Base-by-base conservation (phyloP, 352 stramenopile genomes). In the Salisapilia sapeloensis region DNA sequence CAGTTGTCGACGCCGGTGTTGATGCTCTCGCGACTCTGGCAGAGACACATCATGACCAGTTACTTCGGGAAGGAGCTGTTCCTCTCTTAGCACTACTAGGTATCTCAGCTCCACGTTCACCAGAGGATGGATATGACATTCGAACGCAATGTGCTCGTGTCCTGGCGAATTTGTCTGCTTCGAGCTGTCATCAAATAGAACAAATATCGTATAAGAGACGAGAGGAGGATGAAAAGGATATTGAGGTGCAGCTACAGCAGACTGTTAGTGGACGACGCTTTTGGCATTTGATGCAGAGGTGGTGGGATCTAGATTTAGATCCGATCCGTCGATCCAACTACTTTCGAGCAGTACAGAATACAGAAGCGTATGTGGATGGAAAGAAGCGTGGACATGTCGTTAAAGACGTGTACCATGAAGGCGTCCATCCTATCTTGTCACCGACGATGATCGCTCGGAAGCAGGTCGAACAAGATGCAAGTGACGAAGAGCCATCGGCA, bases 251-350 rank as follows among this genome's bases (percentile, higher is more conserved):
- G 35, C 40, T 86, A 14, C 26, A 48, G 26, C 45, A 64, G 33
- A 75, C 61, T 0, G 20, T 27, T 0, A 62, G 57, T 8, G 72
- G 69, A 3, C 56, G 56, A 13, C 40, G 37, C 10, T 61, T 85
- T 19, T 32, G 69, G 16, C 31, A 40, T 10, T 44, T 52, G 14
- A 40, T 84, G 6, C 16, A 38, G 7, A 44, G 36, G 6, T 89
- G 64, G 64, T 17, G 27, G 6, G 29, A 63, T 4, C 53, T 28
- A 11, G 29, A 58, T 13, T 15, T 23, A 2, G 70, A 85, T 40
- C 66, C 66, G n/a, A 71, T 81, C 46, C 42, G 75, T 24, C 58
- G 75, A 24, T 90, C 74, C 3, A 77, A 72, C 32, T 76, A 69
- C 38, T 90, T 56, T 33, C 70, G 75, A n/a, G 69, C 66, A 1